Evolutionary conservation across 768 basidiomycete genomes (phyloP).

Genomic region (Boletus rubroflammeus): DNA sequence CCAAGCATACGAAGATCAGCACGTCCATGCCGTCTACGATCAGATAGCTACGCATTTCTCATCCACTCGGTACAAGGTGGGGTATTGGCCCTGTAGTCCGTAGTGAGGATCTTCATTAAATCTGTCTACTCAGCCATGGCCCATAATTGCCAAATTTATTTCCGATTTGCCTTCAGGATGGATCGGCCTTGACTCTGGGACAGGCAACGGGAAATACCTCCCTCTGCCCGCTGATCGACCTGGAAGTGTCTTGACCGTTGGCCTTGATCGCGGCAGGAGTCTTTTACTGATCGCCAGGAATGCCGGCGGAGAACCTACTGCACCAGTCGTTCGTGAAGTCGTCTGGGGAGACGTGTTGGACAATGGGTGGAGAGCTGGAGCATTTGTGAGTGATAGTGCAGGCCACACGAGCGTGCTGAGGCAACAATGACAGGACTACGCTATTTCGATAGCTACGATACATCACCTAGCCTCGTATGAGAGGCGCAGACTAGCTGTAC

Average conservation of each 20-base stretch:
- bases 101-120: neutral
- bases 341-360: slow-evolving; percentile 77
- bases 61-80: slow-evolving; percentile 83
- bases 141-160: slow-evolving; percentile 76
- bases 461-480: slow-evolving; percentile 87
- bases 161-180: slow-evolving; percentile 67
- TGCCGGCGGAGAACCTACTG: slow-evolving; percentile 43
- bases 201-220: slow-evolving; percentile 97
- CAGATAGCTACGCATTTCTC: slow-evolving; percentile 86
- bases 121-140: slow-evolving; percentile 68
- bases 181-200: slow-evolving; percentile 91
- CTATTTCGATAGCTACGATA: slow-evolving; percentile 95
- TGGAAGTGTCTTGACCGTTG: slow-evolving; percentile 66
- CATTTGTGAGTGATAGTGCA: slow-evolving; percentile 58
- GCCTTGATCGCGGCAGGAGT: slow-evolving; percentile 79
- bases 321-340: slow-evolving; percentile 54
- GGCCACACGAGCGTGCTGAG: neutral
- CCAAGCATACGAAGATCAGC: slow-evolving; percentile 59
- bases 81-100: neutral
- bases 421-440: slow-evolving; percentile 69
- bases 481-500: slow-evolving; percentile 67
- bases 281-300: slow-evolving; percentile 70
- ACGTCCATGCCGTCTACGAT: slow-evolving; percentile 84
- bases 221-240: slow-evolving; percentile 65
- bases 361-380: slow-evolving; percentile 67